Evolutionary conservation across 2,329 filamentous ascomycete species (phyloP), one percentile per base, ranked within the genome.

Genomic region (Ilyonectria sp.): DNA sequence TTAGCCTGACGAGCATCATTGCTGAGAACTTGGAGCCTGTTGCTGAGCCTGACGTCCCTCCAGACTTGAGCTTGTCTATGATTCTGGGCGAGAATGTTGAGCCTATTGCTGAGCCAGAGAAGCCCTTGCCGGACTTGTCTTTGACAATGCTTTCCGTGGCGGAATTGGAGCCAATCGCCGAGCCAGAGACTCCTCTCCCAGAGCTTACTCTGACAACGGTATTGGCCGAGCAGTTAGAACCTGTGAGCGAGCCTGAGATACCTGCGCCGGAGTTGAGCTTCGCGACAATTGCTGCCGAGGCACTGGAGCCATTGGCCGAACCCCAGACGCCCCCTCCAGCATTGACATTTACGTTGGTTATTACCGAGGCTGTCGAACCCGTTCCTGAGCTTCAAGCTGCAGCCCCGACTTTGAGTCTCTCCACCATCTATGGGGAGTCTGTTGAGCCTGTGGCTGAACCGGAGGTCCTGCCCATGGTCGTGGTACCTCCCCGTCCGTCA

Each of bases 111-210:
- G 60, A 63, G 40, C 65, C 61, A n/a, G 70, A 70, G 29, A 44
- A 63, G 26, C 76, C 80, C 11, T 66, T 63, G 17, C 67, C 76
- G 43, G 35, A 64, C 7, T 65, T 83, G 58, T 75, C 77, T 15
- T 63, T 82, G 37, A 80, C 81, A 6, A 65, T 60, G 17, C 78
- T 83, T 47, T 53, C 70, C 3, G 65, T 73, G 10, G 78, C 82
- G 63, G 73, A 79, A 23, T 72, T 84, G 26, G 77, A 81, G 17
- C 65, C 65, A 13, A 40, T 68, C 37, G 61, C 60, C 7, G 58
- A 57, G 13, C 58, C 53, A 8, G 62, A 55, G 5, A 26, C 26
- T 2, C 52, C 57, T 15, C 43, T 21, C 10, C 62, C 55, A 2
- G 29, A 50, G 23, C 15, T 65, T 17, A 65, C 46, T 21, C n/a